phyloP scores from a whole-genome alignment of 345 rosid genomes.

The Firmiana major region DNA sequence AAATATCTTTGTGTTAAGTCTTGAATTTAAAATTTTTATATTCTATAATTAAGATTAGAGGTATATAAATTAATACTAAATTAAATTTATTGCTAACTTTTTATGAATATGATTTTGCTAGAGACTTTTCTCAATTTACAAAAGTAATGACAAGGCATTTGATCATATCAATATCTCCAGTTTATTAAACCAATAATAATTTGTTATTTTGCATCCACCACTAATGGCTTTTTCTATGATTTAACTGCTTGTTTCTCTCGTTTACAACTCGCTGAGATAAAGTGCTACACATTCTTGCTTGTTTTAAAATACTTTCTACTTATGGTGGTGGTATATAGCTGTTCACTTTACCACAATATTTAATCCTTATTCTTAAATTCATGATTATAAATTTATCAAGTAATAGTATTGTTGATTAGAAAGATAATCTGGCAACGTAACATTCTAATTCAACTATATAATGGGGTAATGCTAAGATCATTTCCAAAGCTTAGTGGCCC shows the following conservation, averaged over 20 bases:
- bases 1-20: no score
- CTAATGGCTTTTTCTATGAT: not conserved
- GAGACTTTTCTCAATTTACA: not conserved
- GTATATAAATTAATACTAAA: no score
- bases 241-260: no score
- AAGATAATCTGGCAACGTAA: not conserved
- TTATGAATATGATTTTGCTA: not conserved
- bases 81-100: not conserved
- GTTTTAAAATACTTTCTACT: not conserved
- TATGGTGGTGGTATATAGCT: no score
- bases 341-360: not conserved
- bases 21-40: no score
- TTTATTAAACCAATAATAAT: not conserved
- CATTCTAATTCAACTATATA: not conserved
- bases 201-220: not conserved
- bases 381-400: not conserved
- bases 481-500: not conserved
- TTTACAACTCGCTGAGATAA: no score
- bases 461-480: no score
- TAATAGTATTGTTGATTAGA: not conserved
- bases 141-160: not conserved
- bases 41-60: no score
- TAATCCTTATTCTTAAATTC: not conserved
- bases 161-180: not conserved
- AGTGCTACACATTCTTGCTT: not conserved